Base-by-base conservation (phyloP, 2,329 filamentous ascomycete genomes). In the Alternaria rosae region DNA sequence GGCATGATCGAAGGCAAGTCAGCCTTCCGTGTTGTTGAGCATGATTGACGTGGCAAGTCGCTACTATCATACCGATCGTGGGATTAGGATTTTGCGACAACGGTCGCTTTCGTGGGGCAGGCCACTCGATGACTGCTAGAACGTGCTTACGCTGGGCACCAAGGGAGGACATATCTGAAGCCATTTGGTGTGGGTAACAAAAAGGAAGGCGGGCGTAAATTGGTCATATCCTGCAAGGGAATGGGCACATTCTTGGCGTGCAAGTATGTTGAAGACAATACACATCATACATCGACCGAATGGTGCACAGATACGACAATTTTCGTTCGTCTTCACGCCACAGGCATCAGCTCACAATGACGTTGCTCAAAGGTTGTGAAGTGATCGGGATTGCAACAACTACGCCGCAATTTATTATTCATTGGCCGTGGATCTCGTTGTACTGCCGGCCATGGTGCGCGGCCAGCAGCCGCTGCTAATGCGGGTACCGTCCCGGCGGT, bases 381-480 rank as follows among this genome's bases (percentile, higher is more conserved):
- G 6, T 30, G 20, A 21, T 60, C 25, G 32, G 38, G 28, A 26
- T 54, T 47, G 25, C 43, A 25, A 23, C 48, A 20, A 44, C 44
- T 57, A 28, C 21, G 53, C 47, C 52, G 43, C 56, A 54, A 62
- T 54, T 4, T 43, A 50, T n/a, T 38, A 32, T 20, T 30, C 30
- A 11, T 51, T 35, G 47, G 41, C 47, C 15, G 51, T 30, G 23
- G 45, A 26, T 45, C 28, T 28, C 11, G 30, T 53, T 50, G 23
- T 6, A 42, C 13, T 48, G 53, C 45, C 47, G 28, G 32, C 20
- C 32, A 17, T 51, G 47, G 45, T 44, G 35, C 35, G 47, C 23
- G 23, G 42, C 21, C 15, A 51, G 41, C 23, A 56, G 45, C 60
- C 45, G 56, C 56, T 43, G 41, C 45, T 17, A 44, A 44, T 56